Evolutionary conservation across 139 green algal species (phyloP), one percentile per base, ranked within the genome.

Genomic region (Zygnema circumcarinatum): DNA sequence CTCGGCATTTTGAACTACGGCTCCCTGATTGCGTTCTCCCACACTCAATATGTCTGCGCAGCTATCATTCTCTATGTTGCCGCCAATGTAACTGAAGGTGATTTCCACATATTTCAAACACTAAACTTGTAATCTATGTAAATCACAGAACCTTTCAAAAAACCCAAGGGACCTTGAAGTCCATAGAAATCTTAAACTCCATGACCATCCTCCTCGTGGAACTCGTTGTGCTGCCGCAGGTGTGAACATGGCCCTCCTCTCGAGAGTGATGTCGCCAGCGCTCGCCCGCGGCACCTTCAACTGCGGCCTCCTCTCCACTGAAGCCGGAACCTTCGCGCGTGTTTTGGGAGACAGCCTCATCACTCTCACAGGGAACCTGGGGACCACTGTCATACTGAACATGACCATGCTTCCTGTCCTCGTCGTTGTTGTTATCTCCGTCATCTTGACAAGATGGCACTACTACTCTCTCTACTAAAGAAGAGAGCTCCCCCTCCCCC

Each of bases 161-260:
- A n/a, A n/a, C n/a, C n/a, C n/a, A n/a, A n/a, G n/a, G n/a, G n/a
- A n/a, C n/a, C n/a, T n/a, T n/a, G n/a, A n/a, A n/a, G n/a, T n/a
- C n/a, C n/a, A n/a, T n/a, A n/a, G n/a, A n/a, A 29, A 72, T 29
- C 29, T 72, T n/a, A n/a, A n/a, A n/a, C n/a, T n/a, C n/a, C n/a
- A n/a, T n/a, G n/a, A n/a, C n/a, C n/a, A n/a, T n/a, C n/a, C n/a
- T n/a, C n/a, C n/a, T n/a, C n/a, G n/a, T n/a, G n/a, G n/a, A n/a
- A n/a, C n/a, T n/a, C n/a, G n/a, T n/a, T n/a, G n/a, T n/a, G n/a
- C n/a, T 35, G n/a, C 2, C 47, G 41, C 79, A 90, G 85, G 85
- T 31, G 87, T 91, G 29, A 90, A n/a, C n/a, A 85, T 91, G 89
- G 32, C 87, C 2, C 73, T 91, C 0, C 32, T 91, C 31, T 92